phyloP scores from a whole-genome alignment of 192 early-diverging fungal species.

The Coemansia reversa region DNA sequence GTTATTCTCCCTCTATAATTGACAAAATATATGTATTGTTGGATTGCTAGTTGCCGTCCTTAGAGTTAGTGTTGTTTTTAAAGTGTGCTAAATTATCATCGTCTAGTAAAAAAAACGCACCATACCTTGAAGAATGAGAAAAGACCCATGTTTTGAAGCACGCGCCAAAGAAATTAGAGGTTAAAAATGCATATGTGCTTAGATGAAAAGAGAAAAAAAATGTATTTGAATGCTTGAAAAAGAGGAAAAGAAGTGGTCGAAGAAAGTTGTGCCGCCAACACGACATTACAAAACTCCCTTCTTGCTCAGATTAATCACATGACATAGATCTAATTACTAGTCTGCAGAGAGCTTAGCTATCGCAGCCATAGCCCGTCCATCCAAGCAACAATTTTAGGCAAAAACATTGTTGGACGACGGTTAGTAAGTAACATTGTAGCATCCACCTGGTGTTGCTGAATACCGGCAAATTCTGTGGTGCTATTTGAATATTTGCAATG shows the following conservation, averaged over 20 bases:
- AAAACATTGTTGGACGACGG: constrained; percentile 12
- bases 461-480: neutral
- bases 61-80: neutral
- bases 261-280: too few relatives aligned
- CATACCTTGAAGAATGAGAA: constrained; percentile 39
- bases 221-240: too few relatives aligned
- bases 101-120: too few relatives aligned
- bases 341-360: neutral
- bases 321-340: too few relatives aligned
- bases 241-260: too few relatives aligned
- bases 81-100: too few relatives aligned
- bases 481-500: too few relatives aligned
- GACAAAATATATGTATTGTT: neutral
- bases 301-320: too few relatives aligned
- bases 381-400: constrained; percentile 34
- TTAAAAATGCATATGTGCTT: neutral
- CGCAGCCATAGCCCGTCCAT: constrained; percentile 50
- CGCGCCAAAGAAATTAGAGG: neutral
- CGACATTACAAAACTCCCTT: too few relatives aligned
- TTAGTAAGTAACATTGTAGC: constrained; percentile 11
- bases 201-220: neutral
- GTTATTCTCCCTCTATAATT: constrained; percentile 48
- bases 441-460: neutral
- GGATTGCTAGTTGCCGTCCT: neutral
- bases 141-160: constrained; percentile 24